Percentiles rank a stretch among this genome's conserved stretches.
Conservation (phyloP, 1,139 yeast genomes). For the Tardiomyces digboiensis region DNA sequence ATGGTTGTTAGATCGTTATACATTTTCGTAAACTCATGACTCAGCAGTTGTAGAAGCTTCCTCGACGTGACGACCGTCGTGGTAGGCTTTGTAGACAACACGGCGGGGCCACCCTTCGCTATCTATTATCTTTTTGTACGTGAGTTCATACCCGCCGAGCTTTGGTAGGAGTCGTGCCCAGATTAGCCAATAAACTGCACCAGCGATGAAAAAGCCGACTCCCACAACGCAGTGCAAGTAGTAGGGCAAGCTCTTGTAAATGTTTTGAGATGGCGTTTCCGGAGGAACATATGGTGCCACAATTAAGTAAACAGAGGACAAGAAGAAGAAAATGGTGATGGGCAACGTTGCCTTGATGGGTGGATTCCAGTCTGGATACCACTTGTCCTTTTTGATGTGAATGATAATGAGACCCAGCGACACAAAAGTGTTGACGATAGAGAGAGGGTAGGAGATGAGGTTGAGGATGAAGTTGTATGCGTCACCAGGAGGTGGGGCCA, state of each 20-base stretch:
- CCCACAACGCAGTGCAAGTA: constrained; percentile 79
- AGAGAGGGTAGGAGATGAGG: constrained; percentile 67
- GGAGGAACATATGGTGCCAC: constrained; percentile 84
- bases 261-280: constrained; percentile 44
- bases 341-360: constrained; percentile 62
- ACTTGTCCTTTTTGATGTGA: constrained; percentile 44
- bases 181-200: constrained; percentile 60
- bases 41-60: no score
- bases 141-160: constrained; percentile 48
- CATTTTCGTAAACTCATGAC: no score
- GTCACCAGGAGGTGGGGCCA: constrained; percentile 68
- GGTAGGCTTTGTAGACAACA: constrained; percentile 35
- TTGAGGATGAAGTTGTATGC: constrained; percentile 69
- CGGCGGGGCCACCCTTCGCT: constrained; percentile 71
- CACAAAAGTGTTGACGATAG: constrained; percentile 59
- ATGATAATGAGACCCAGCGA: constrained; percentile 66
- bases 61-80: not conserved
- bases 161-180: constrained; percentile 57
- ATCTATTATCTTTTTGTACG: constrained; percentile 51
- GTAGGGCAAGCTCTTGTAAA: constrained; percentile 61
- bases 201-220: constrained; percentile 67
- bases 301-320: constrained; percentile 61
- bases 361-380: constrained; percentile 51
- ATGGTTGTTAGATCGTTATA: no score
- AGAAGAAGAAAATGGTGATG: constrained; percentile 54